Percentiles rank a stretch among this genome's conserved stretches.
Conservation (phyloP, 73 alveolate genomes). For the Paramecium sexaurelia region DNA sequence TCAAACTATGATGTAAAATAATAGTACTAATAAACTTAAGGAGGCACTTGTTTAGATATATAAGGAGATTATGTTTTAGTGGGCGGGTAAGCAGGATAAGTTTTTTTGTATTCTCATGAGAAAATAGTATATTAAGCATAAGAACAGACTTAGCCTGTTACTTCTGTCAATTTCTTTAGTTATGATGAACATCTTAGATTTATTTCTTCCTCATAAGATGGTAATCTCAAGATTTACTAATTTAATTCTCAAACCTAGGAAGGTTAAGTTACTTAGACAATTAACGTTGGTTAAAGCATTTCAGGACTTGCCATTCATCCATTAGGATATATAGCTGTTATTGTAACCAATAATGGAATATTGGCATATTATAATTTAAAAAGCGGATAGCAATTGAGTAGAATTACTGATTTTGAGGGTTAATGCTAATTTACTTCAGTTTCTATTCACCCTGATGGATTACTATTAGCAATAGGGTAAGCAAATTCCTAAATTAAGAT, state of each 20-base stretch:
- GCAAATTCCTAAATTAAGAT: slow-evolving; percentile 36
- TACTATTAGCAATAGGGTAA: slow-evolving; percentile 49
- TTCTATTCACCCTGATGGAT: slow-evolving; percentile 68
- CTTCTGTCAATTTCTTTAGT: slow-evolving; percentile 7
- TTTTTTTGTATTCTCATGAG: slow-evolving; percentile 17
- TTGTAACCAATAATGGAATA: slow-evolving; percentile 35
- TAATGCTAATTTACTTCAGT: slow-evolving; percentile 4
- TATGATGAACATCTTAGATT: slow-evolving; percentile 59
- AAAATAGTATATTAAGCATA: background rate
- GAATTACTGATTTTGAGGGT: slow-evolving; percentile 60
- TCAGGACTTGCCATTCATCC: slow-evolving; percentile 61
- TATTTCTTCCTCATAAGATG: slow-evolving; percentile 57
- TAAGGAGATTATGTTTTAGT: slow-evolving; percentile 17
- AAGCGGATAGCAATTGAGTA: background rate
- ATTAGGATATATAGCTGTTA: slow-evolving; percentile 22
- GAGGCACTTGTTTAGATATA: background rate
- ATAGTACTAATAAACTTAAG: background rate
- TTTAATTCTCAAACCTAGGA: background rate
- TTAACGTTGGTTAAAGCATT: background rate
- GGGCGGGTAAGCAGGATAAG: slow-evolving; percentile 63
- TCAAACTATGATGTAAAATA: slow-evolving; percentile 50
- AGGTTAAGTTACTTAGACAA: background rate
- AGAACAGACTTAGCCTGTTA: background rate
- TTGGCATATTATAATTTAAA: slow-evolving; percentile 49
- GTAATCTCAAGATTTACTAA: background rate